phyloP scores from a whole-genome alignment of 345 rosid species.

The Pseudoturritis turrita region DNA sequence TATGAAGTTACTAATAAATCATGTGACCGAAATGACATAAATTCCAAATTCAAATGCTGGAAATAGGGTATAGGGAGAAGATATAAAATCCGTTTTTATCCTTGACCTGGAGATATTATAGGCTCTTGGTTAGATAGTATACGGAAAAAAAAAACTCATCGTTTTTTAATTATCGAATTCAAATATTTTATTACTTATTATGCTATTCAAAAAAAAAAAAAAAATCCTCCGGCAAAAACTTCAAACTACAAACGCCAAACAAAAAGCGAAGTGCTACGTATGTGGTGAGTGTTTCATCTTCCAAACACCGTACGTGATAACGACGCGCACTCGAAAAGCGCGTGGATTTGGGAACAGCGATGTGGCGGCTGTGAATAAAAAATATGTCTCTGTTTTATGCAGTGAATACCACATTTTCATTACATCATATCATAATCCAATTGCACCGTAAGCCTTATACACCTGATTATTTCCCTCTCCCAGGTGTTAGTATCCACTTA shows the following conservation, averaged over 20 bases:
- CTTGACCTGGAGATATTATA: no score
- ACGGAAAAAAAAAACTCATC: no score
- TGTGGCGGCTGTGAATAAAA: slow-evolving; percentile 16
- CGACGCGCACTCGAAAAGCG: not conserved
- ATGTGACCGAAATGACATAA: no score
- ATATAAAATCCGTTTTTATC: no score
- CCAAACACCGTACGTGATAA: not conserved
- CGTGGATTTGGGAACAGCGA: slow-evolving; percentile 9
- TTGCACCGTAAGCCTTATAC: not conserved
- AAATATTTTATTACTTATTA: no score
- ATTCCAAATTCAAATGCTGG: no score
- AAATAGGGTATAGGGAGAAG: no score
- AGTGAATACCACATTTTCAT: not conserved
- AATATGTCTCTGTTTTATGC: not conserved
- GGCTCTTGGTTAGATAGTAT: no score
- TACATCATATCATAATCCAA: not conserved
- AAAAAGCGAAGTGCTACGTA: not conserved
- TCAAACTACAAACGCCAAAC: not conserved
- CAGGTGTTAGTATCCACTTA: not conserved
- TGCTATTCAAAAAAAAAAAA: not conserved
- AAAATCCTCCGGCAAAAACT: no score
- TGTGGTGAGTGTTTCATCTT: not conserved
- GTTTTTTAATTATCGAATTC: no score
- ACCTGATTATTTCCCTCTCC: not conserved
- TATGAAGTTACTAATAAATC: no score